These are phyloP conservation scores for Curvularia spicifera DNA, from an alignment of 2,329 filamentous ascomycete genomes.

Conservation along the genomic window DNA sequence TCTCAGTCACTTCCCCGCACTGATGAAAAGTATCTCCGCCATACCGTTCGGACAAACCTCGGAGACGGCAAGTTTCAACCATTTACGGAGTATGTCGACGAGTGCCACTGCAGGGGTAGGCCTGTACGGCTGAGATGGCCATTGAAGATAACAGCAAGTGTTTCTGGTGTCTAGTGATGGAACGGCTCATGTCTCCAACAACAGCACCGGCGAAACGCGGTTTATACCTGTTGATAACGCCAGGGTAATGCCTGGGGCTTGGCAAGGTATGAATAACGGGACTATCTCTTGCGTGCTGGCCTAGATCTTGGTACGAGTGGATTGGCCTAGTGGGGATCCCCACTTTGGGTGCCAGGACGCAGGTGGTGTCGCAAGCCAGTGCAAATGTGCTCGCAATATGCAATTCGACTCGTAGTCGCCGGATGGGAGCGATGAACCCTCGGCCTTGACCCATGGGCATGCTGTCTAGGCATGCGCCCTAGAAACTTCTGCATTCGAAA, in stretches of 20 bases:
- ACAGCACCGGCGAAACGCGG: not conserved
- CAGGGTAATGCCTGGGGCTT: conserved; percentile 3
- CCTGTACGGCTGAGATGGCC: not conserved
- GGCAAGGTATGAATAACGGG: conserved; percentile 10
- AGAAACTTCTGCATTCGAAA: conserved; percentile 12
- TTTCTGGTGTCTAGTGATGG: not conserved
- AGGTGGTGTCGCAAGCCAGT: not conserved
- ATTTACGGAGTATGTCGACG: not conserved
- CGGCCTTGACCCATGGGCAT: not conserved
- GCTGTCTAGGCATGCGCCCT: conserved; percentile 3
- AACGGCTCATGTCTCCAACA: not conserved
- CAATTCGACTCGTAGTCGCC: not conserved
- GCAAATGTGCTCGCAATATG: not conserved
- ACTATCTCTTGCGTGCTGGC: conserved; percentile 6
- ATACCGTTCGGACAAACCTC: not conserved
- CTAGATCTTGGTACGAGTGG: conserved; percentile 8
- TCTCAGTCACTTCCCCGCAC: not conserved
- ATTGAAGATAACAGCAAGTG: not conserved
- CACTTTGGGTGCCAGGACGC: not conserved
- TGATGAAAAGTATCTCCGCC: not conserved
- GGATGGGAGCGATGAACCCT: not conserved
- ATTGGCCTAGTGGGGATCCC: not conserved
- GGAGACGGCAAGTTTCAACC: not conserved
- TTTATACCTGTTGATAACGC: not conserved
- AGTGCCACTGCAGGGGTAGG: not conserved